Base-by-base conservation (phyloP, 305 asterid species). In the Rubia balearica region DNA sequence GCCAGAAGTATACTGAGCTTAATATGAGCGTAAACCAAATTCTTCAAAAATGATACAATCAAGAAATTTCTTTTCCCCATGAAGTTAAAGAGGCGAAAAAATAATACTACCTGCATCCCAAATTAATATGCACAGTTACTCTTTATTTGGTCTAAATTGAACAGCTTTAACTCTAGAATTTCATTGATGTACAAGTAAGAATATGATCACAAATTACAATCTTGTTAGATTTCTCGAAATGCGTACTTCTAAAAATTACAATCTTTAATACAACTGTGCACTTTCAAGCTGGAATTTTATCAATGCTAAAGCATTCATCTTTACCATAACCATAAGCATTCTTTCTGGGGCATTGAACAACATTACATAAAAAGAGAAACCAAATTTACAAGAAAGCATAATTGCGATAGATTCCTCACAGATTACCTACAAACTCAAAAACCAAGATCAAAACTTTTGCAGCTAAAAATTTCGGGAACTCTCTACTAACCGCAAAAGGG, bases 401-500 rank as follows among this genome's bases (percentile, higher is more conserved):
- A 57, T 0, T 43, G 46, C 30, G 16, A 46, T 45, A 11, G 14
- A 55, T 19, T 55, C 66, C 60, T 22, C 7, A 22, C 1, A 16
- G 48, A 8, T n/a, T 6, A 7, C 33, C 14, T 36, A 33, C 3
- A 51, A 69, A 55, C 27, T 48, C 9, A 40, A 30, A 14, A 7
- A 10, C 13, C 56, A 60, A 21, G 41, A 17, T 33, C 0, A 67
- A 22, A 67, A 13, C 8, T 63, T 51, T 16, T 48, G 8, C 21
- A 33, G 12, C 55, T 10, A 6, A 53, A 11, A 51, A 17, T 42
- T 6, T 42, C 9, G 5, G 8, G 45, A 8, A 42, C 8, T 41
- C 45, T 42, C 7, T 9, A 85, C 85, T 80, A 61, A 88, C 95
- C 90, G 38, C 65, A 12, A 83, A 69, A 70, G 30, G 22, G 67